Evolutionary conservation across 768 basidiomycete genomes (phyloP).

Genomic region (Mycena filopes): DNA sequence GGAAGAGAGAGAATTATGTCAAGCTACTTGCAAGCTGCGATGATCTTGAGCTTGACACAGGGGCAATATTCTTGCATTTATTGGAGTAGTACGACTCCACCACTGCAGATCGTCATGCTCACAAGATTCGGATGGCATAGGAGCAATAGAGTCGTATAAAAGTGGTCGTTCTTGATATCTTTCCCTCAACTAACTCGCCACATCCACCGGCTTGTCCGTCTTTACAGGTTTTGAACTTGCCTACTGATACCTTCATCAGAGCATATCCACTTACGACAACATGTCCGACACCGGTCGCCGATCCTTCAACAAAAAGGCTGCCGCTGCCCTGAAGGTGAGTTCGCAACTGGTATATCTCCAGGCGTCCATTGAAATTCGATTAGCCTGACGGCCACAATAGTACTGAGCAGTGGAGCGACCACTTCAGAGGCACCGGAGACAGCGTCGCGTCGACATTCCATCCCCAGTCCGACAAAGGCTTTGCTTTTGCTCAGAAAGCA

Average conservation of each 20-base stretch:
- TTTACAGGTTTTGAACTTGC: neutral
- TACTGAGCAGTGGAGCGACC: conserved; percentile 62
- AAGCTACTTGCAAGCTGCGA: no score
- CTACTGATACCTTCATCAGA: neutral
- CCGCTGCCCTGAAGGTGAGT: conserved; percentile 60
- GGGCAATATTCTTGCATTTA: no score
- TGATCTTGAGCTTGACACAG: no score
- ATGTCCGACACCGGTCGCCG: conserved; percentile 71
- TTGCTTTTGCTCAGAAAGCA: conserved; percentile 59
- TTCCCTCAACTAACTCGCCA: no score
- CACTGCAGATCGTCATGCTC: no score
- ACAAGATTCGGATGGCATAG: no score
- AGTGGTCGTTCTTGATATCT: no score
- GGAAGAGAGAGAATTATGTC: no score
- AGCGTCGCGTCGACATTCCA: conserved; percentile 59
- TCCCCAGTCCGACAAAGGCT: conserved; percentile 68
- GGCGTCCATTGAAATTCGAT: neutral
- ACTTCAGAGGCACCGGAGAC: conserved; percentile 58
- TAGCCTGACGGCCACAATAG: conserved; percentile 72
- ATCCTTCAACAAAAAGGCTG: conserved; percentile 68
- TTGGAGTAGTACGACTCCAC: no score
- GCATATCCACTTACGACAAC: conserved; percentile 20
- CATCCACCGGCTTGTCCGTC: no score
- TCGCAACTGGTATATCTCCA: neutral
- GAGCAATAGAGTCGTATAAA: no score